Evolutionary conservation across 306 rosid species (phyloP), one percentile per base, ranked within the genome.

Genomic region (Glycyrrhiza uralensis): DNA sequence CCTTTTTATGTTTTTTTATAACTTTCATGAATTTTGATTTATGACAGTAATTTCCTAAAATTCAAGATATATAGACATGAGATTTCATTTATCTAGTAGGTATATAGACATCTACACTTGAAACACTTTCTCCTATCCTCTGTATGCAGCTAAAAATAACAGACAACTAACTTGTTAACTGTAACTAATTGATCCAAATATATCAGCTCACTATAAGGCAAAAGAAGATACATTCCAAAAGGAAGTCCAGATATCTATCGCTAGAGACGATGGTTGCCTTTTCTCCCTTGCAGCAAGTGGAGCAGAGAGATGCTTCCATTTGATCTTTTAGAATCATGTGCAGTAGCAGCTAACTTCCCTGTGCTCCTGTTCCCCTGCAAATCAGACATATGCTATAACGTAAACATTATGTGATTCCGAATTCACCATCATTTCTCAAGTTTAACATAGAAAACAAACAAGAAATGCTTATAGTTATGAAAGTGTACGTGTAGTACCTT

Each of bases 251-350:
- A 30, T 30, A 15, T 23, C 22, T 6, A 7, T n/a, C n/a, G n/a
- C 76, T 83, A 80, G 36, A 14, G 50, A 71, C 29, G 92, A 57
- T 51, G 71, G 68, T 84, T 87, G 49, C 78, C 49, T 58, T 79
- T 54, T 54, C 59, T 78, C 10, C 10, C 38, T 32, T 79, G 61
- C 14, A 93, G 87, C 85, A 90, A 23, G 26, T 86, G 86, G 49
- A 88, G 77, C 59, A 92, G 91, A 69, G 93, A 66, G 69, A 85
- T 80, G 77, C 91, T 90, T 32, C 92, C 97, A 52, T 78, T 74
- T 15, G 97, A 83, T 88, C 86, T 84, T 74, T 71, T 73, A 36
- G 72, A 73, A 77, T 81, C 92, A 28, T 35, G 85, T 24, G 65
- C 74, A n/a, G n/a, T n/a, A n/a, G n/a, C n/a, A 49, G 74, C 72